These are phyloP conservation scores for Emericellopsis cladophorae DNA, from an alignment of 2,329 filamentous ascomycete species.

Conservation along the genomic window DNA sequence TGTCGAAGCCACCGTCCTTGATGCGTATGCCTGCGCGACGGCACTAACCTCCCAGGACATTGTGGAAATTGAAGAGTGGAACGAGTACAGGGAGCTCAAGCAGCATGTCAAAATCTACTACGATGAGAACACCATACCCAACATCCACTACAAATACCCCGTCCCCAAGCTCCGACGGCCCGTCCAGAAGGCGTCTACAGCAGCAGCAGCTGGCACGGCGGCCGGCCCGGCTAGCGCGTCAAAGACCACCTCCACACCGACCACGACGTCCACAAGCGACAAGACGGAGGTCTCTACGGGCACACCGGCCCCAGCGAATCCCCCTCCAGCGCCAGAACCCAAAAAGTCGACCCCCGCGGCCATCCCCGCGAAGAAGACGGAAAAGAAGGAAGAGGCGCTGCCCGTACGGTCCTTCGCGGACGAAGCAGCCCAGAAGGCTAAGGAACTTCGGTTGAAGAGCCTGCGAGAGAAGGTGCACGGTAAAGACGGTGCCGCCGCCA, in stretches of 20 bases:
- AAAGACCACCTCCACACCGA: slow-evolving; percentile 10
- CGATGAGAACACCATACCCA: slow-evolving; percentile 47
- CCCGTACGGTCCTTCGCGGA: slow-evolving; percentile 45
- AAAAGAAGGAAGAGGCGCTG: slow-evolving; percentile 17
- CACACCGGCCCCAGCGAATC: slow-evolving; percentile 4
- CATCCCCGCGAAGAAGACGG: slow-evolving; percentile 9
- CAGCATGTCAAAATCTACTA: slow-evolving; percentile 64
- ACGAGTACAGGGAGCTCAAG: slow-evolving; percentile 92
- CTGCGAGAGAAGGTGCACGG: slow-evolving; percentile 43
- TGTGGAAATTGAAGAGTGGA: slow-evolving; percentile 95
- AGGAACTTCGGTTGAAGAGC: slow-evolving; percentile 41
- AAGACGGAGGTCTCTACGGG: background rate
- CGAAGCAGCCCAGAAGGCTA: slow-evolving; percentile 53
- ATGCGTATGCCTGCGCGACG: too few relatives aligned
- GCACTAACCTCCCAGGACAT: slow-evolving; percentile 51
- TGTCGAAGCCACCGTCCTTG: slow-evolving; percentile 20
- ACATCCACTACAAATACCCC: slow-evolving; percentile 38
- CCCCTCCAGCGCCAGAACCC: slow-evolving; percentile 4
- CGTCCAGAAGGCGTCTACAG: slow-evolving; percentile 19
- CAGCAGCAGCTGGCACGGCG: slow-evolving; percentile 8
- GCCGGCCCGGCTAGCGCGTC: slow-evolving; percentile 11
- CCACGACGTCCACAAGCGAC: slow-evolving; percentile 7
- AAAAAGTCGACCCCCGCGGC: slow-evolving; percentile 7
- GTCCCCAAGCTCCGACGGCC: slow-evolving; percentile 14
- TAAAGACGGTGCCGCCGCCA: slow-evolving; percentile 17